A percentile compares a stretch with the other conserved stretches of the same genome.
Conservation (phyloP, 1,284 basidiomycete genomes). For the Phylloporus sp. region DNA sequence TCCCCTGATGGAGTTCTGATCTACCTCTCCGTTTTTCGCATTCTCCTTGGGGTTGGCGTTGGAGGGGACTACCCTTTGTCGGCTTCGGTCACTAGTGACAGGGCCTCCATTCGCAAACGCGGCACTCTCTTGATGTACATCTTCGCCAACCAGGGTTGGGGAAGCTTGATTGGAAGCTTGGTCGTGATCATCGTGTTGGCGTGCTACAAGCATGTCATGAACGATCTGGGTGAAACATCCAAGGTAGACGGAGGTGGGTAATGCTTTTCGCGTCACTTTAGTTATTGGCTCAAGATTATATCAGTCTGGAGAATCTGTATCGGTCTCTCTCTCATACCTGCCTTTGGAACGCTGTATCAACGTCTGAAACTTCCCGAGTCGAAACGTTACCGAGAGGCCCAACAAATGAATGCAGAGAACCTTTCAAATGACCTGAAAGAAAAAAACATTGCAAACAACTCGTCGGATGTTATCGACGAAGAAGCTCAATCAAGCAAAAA, state of each 20-base stretch:
- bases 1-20: slow-evolving; percentile 54
- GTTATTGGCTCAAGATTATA: slow-evolving; percentile 32
- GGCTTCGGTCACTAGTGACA: slow-evolving; percentile 72
- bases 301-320: slow-evolving; percentile 55
- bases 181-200: slow-evolving; percentile 71
- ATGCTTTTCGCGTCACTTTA: not conserved
- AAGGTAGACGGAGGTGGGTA: slow-evolving; percentile 68
- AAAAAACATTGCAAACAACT: slow-evolving; percentile 19
- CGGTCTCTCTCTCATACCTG: slow-evolving; percentile 59
- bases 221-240: slow-evolving; percentile 54
- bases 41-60: slow-evolving; percentile 75
- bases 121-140: slow-evolving; percentile 78
- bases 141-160: slow-evolving; percentile 80
- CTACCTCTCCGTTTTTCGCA: slow-evolving; percentile 68
- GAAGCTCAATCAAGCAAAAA: slow-evolving; percentile 32
- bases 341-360: slow-evolving; percentile 68
- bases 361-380: slow-evolving; percentile 77
- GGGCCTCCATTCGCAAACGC: slow-evolving; percentile 68
- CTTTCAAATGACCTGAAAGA: slow-evolving; percentile 39
- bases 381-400: slow-evolving; percentile 54
- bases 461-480: slow-evolving; percentile 6
- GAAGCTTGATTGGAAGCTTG: slow-evolving; percentile 67
- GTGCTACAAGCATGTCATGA: slow-evolving; percentile 70
- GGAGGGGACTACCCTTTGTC: slow-evolving; percentile 88
- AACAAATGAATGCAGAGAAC: slow-evolving; percentile 37